Evolutionary conservation across 139 green algal genomes (phyloP), one percentile per base, ranked within the genome.

Genomic region (Micractinium sp.): DNA sequence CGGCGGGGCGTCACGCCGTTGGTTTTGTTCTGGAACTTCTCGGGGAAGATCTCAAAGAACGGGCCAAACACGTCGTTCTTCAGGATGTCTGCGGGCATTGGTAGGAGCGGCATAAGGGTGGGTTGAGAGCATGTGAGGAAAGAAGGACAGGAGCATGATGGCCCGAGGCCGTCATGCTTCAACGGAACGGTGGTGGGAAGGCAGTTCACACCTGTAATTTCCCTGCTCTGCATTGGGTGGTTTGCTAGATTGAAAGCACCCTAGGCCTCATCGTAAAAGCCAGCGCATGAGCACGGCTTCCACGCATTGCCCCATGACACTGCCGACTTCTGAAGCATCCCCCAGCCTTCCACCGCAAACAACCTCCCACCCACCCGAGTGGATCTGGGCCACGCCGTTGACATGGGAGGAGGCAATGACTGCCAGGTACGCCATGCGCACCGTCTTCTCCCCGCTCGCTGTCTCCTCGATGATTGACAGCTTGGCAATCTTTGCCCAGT

Each of bases 1-100:
- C 96, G 92, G 74, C 96, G 92, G 20, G 93, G 96, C 35, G 95
- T 99, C 60, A 98, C 96, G 74, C 97, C 97, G 87, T 99, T 99
- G 89, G 97, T 99, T 93, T 98, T 99, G 96, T 99, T 99, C 93
- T 99, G 96, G 94, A 99, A 99, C 92, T 98, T 98, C 60, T 93
- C 90, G 31, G 93, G 93, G 82, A 88, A 94, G 38, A 96, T 91
- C 22, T 96, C 90, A 66, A 91, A 81, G 90, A 98, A 97, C 41
- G 96, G 90, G 22, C 83, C 79, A 38, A 93, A 94, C 27, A 92
- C 80, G 78, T 93, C 81, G 71, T 93, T 77, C 61, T 83, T 84
- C n/a, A 94, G 71, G 38, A 94, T 92, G 53, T 92, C 88, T 88
- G 85, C 56, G 22, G 9, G 22, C 20, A 39, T 31, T 13, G 41